Evolutionary conservation across 1,284 basidiomycete species (phyloP), one percentile per base, ranked within the genome.

Genomic region (Marasmius tenuissimus): DNA sequence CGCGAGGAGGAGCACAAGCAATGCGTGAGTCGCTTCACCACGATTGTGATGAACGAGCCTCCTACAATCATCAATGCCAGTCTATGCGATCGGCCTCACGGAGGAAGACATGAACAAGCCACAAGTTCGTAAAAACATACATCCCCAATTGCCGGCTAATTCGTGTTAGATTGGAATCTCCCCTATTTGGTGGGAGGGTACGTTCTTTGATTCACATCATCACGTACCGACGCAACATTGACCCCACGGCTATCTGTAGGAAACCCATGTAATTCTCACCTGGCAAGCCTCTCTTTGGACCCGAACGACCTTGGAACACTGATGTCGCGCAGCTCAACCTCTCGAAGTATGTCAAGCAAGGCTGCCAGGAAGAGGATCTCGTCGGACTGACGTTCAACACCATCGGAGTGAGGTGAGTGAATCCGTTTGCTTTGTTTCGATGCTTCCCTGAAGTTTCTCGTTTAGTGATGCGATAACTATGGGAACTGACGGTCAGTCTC

Each of bases 111-210:
- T 94, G 85, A 73, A 88, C 61, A 94, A 93, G 72, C 86, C 92
- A 57, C 92, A 94, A 80, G 89, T 89, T 69, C 49, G 70, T 34
- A 57, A 42, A 57, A 42, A 10, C 42, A 20, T 11, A 35, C 39
- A 39, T 45, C 48, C 18, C 35, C 27, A 53, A 61, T 57, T 55
- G 39, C 18, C 40, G 18, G 38, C 14, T 38, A 39, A 57, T 55
- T 39, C 61, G 60, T 59, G 48, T 38, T 68, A 92, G 89, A 88
- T 94, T 68, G 92, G 92, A 45, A 92, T 94, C 68, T 90, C 89
- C 39, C 88, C 91, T 1, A 82, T 94, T 58, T 93, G 92, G 92
- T 93, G 92, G 91, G 92, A 93, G 83, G 91, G 91, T 89, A 65
- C 62, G 79, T 74, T 16, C 14, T 27, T 35, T 7, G 14, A 33